Conservation (phyloP, 306 rosid genomes). For the Elaeagnus macrophylla region DNA sequence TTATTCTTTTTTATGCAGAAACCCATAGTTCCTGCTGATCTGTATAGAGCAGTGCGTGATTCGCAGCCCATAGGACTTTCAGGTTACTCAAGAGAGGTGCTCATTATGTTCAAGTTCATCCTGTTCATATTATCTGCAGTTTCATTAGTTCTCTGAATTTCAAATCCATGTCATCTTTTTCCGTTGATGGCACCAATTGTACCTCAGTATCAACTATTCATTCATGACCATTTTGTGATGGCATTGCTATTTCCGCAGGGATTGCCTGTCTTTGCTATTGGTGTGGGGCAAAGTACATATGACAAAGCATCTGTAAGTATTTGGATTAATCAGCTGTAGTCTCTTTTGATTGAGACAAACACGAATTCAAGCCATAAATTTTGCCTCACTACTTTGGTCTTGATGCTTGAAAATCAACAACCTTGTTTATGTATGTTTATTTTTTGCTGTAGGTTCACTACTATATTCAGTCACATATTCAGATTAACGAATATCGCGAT, state of each 20-base stretch:
- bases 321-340: slow-evolving; percentile 4
- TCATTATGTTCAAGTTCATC: slow-evolving; percentile 16
- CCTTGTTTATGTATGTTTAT: slow-evolving; percentile 3
- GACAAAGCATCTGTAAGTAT: slow-evolving; percentile 92
- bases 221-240: neutral
- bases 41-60: slow-evolving; percentile 76
- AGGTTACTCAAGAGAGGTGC: slow-evolving; percentile 91
- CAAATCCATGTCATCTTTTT: slow-evolving; percentile 5
- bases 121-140: slow-evolving; percentile 1
- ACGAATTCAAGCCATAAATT: neutral
- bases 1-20: slow-evolving; percentile 44
- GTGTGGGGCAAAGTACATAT: slow-evolving; percentile 80
- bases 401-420: neutral
- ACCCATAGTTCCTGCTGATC: slow-evolving; percentile 67
- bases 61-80: slow-evolving; percentile 90
- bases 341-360: neutral
- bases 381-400: neutral
- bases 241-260: slow-evolving; percentile 41
- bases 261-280: slow-evolving; percentile 78
- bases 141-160: neutral
- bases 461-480: slow-evolving; percentile 99
- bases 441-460: slow-evolving; percentile 56
- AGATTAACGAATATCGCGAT: slow-evolving; percentile 91
- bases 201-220: neutral
- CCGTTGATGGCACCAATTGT: neutral